These are phyloP conservation scores for Bipolaris gigantea DNA, from an alignment of 2,329 filamentous ascomycete genomes.

Conservation along the genomic window DNA sequence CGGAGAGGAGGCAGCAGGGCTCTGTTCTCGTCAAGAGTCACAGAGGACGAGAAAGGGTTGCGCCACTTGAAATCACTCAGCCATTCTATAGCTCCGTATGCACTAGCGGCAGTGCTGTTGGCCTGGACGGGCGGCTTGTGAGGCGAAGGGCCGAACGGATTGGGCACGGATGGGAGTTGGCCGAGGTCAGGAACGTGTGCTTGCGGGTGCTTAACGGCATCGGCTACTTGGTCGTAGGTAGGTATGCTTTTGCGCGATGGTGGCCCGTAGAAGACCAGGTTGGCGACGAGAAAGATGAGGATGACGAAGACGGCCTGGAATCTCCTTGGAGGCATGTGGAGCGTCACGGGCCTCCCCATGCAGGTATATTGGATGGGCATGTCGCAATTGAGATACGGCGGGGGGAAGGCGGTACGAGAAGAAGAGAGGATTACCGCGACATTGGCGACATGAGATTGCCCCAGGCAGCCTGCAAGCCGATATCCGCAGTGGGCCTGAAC, in stretches of 20 bases:
- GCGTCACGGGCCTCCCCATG: constrained; percentile 37
- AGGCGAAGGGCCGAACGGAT: constrained; percentile 69
- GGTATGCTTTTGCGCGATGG: constrained; percentile 42
- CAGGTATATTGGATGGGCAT: constrained; percentile 43
- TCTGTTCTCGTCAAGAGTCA: constrained; percentile 78
- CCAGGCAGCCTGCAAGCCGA: constrained; percentile 8
- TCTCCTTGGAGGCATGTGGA: constrained; percentile 49
- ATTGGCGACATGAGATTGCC: constrained; percentile 10
- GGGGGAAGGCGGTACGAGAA: constrained; percentile 4
- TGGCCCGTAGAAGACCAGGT: constrained; percentile 45
- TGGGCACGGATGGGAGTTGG: constrained; percentile 48
- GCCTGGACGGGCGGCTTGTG: constrained; percentile 76
- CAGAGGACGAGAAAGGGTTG: constrained; percentile 80
- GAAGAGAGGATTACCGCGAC: constrained; percentile 10
- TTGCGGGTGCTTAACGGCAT: constrained; percentile 46
- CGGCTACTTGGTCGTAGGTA: constrained; percentile 40
- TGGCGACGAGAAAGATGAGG: constrained; percentile 34
- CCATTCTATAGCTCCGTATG: constrained; percentile 73
- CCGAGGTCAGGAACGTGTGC: constrained; percentile 33
- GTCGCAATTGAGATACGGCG: constrained; percentile 1
- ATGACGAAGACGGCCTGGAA: constrained; percentile 50
- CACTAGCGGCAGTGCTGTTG: constrained; percentile 66
- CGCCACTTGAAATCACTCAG: constrained; percentile 89
- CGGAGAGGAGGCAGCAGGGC: constrained; percentile 78
- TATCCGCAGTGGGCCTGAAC: constrained; percentile 15